Conservation (phyloP, 495 filamentous ascomycete species). For the Terfezia boudieri region DNA sequence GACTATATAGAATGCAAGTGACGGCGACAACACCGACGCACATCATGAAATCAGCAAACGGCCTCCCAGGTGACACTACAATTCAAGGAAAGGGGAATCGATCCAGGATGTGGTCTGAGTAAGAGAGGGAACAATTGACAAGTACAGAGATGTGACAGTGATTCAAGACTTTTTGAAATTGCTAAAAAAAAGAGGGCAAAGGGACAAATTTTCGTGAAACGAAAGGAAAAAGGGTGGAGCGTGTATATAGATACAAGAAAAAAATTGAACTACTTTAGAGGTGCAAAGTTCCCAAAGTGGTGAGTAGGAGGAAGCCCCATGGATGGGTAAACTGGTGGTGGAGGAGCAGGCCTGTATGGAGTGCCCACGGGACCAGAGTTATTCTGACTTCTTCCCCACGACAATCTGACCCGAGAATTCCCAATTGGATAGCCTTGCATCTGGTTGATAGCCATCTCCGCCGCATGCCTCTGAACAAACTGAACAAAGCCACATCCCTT, state of each 20-base stretch:
- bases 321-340: conserved; percentile 67
- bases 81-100: conserved; percentile 4
- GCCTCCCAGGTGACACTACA: not conserved
- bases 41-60: conserved; percentile 19
- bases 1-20: conserved; percentile 19
- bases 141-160: not conserved
- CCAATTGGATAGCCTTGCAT: conserved; percentile 99
- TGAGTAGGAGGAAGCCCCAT: conserved; percentile 63
- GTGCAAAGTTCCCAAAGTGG: conserved; percentile 49
- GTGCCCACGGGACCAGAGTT: conserved; percentile 95
- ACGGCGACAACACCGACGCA: not conserved
- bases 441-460: conserved; percentile 99
- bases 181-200: conserved; percentile 17
- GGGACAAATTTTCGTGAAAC: not conserved
- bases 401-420: conserved; percentile 91
- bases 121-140: conserved; percentile 3
- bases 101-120: conserved; percentile 3
- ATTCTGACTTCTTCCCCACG: conserved; percentile 96
- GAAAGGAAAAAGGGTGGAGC: conserved; percentile 5
- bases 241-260: conserved; percentile 8
- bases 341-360: conserved; percentile 86
- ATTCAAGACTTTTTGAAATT: conserved; percentile 1
- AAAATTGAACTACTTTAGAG: conserved; percentile 42
- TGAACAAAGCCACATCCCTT: conserved; percentile 99
- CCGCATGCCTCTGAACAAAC: conserved; percentile 96